Base-by-base conservation (phyloP, 768 basidiomycete species). In the Lentinula aciculospora region DNA sequence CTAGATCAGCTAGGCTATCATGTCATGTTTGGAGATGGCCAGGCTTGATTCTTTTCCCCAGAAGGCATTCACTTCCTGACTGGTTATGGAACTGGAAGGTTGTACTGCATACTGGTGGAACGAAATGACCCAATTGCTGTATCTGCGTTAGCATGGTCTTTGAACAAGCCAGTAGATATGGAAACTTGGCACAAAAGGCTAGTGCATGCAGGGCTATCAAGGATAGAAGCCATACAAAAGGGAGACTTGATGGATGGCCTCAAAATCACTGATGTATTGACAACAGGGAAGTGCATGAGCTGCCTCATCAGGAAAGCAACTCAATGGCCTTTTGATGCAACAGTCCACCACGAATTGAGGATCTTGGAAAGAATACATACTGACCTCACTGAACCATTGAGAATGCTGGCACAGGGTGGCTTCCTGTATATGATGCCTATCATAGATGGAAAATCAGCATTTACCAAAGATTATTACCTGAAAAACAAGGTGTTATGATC, bases 111-210 rank as follows among this genome's bases (percentile, higher is more conserved):
- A 6, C 27, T 8, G 2, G 17, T 42, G 17, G 27, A 64, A 37
- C 63, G 25, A n/a, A 25, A 25, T 5, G 10, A 19, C n/a, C 25
- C 36, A 3, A 12, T 12, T 21, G 27, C n/a, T 7, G 13, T 51
- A 1, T 36, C 46, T 1, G 62, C 59, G 6, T 53, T 63, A 5
- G 47, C 62, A 54, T 25, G 51, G 6, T 67, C 65, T 3, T 62
- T 62, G 15, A 56, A 59, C 7, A 53, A 62, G 21, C 64, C 66
- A 1, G 59, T 56, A 0, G 59, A 62, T 32, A 27, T 70, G 31
- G 67, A 63, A 1, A 62, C 58, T 0, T 69, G 67, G 68, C 72
- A 73, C 58, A 57, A 61, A 3, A 42, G 66, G 3, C 57, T 73
- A 42, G 63, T 61, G 0, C 53, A 55, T 40, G 36, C 39, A 5